Evolutionary conservation across 2,329 filamentous ascomycete genomes (phyloP).

Genomic region (Pyrenophora tritici-repentis): DNA sequence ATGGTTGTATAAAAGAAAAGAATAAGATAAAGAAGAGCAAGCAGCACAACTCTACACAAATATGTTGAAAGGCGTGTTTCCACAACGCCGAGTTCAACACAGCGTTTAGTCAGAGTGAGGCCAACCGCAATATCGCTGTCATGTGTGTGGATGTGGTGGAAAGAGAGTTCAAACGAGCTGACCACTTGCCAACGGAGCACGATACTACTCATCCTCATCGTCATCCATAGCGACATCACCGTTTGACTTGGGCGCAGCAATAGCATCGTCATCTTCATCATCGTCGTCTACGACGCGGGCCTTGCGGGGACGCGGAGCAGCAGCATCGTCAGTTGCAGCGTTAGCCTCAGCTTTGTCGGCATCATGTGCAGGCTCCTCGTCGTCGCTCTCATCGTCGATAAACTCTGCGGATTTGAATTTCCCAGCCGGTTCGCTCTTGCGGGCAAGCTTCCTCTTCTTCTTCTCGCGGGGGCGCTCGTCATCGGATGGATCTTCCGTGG

Average conservation of each 20-base stretch:
- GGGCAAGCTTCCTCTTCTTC: constrained; percentile 65
- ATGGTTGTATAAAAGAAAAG: constrained; percentile 8
- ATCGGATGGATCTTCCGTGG: constrained; percentile 56
- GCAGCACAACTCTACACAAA: too few species aligned
- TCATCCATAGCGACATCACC: constrained; percentile 36
- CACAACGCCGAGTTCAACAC: too few species aligned
- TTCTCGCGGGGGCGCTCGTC: constrained; percentile 64
- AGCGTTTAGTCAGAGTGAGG: too few species aligned
- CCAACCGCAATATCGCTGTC: too few species aligned
- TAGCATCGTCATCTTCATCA: constrained; percentile 36
- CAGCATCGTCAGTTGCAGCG: constrained; percentile 28
- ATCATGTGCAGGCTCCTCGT: constrained; percentile 30
- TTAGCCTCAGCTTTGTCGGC: constrained; percentile 16
- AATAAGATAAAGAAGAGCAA: background rate
- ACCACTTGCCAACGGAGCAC: background rate
- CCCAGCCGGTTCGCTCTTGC: constrained; percentile 52
- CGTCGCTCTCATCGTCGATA: constrained; percentile 70
- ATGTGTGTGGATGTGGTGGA: too few species aligned
- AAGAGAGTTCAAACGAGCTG: background rate
- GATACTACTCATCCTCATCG: constrained; percentile 37
- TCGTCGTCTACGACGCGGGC: constrained; percentile 43
- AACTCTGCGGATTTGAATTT: constrained; percentile 90
- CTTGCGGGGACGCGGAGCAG: constrained; percentile 36
- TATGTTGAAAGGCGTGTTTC: too few species aligned
- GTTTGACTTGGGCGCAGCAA: constrained; percentile 26